Conservation (phyloP, 2,329 filamentous ascomycete genomes). For the Beauveria rudraprayagi region DNA sequence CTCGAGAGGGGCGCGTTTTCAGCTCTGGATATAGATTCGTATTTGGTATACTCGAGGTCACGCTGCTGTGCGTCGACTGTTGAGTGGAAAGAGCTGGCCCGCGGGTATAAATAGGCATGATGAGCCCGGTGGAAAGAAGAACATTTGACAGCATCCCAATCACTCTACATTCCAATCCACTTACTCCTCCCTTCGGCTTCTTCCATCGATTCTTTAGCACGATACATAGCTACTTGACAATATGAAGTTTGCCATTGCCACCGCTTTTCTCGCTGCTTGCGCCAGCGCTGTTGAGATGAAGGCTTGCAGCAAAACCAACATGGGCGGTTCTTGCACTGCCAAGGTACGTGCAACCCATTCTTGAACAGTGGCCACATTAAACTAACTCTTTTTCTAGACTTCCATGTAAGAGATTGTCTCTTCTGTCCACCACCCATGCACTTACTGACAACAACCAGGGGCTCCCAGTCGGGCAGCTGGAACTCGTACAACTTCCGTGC, state of each 20-base stretch:
- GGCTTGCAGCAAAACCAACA: slow-evolving; percentile 9
- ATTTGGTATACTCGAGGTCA: neutral
- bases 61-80: neutral
- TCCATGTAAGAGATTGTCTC: neutral
- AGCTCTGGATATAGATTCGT: neutral
- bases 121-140: neutral
- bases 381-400: neutral
- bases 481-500: slow-evolving; percentile 12
- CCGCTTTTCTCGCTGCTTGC: slow-evolving; percentile 7
- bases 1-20: neutral
- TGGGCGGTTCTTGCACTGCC: slow-evolving; percentile 7
- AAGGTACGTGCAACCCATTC: neutral
- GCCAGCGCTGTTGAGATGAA: slow-evolving; percentile 12
- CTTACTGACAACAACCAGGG: slow-evolving; percentile 2
- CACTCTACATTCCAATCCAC: neutral
- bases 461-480: slow-evolving; percentile 7
- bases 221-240: neutral
- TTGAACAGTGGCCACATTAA: neutral
- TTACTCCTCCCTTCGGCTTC: neutral
- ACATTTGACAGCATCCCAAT: neutral
- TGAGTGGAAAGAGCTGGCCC: neutral
- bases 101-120: neutral
- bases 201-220: neutral
- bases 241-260: slow-evolving; percentile 9
- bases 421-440: neutral